Evolutionary conservation across 2,329 filamentous ascomycete species (phyloP).

Genomic region (Chrysosporium queenslandicum): DNA sequence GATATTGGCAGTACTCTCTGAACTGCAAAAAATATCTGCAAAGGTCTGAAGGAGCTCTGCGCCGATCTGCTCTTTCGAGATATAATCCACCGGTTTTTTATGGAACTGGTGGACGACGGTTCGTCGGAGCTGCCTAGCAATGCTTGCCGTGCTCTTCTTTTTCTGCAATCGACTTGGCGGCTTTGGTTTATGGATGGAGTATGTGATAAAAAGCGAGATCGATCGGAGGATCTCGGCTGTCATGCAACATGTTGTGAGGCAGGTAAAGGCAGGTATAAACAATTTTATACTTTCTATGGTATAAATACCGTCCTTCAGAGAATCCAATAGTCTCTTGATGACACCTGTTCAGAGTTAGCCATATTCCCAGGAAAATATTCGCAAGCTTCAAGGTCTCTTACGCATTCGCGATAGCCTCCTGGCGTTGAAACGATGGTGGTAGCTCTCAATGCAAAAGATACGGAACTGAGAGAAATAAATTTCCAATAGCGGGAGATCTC

Average conservation of each 20-base stretch:
- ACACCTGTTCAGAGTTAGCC: constrained; percentile 52
- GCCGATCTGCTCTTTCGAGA: constrained; percentile 60
- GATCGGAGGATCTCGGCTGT: constrained; percentile 78
- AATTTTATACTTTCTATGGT: constrained; percentile 60
- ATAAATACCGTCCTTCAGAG: constrained; percentile 74
- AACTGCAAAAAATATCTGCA: constrained; percentile 64
- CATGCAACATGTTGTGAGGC: constrained; percentile 68
- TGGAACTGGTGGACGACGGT: constrained; percentile 35
- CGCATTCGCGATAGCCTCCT: constrained; percentile 81
- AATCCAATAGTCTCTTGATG: constrained; percentile 79
- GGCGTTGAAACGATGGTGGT: constrained; percentile 84
- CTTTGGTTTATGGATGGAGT: constrained; percentile 63
- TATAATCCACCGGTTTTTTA: constrained; percentile 23
- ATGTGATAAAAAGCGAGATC: constrained; percentile 85
- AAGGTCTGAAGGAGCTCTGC: constrained; percentile 68
- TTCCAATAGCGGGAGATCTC: constrained; percentile 64
- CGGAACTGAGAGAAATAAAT: constrained; percentile 90
- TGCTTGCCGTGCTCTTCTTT: constrained; percentile 36
- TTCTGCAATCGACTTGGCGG: constrained; percentile 32
- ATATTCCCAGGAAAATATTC: neutral
- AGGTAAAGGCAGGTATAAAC: constrained; percentile 69
- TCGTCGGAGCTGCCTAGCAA: constrained; percentile 25
- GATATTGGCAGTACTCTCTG: constrained; percentile 57
- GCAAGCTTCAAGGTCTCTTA: constrained; percentile 39
- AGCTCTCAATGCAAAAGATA: constrained; percentile 79